Evolutionary conservation across 192 early-diverging fungal genomes (phyloP).

Genomic region (Coemansia sp.): DNA sequence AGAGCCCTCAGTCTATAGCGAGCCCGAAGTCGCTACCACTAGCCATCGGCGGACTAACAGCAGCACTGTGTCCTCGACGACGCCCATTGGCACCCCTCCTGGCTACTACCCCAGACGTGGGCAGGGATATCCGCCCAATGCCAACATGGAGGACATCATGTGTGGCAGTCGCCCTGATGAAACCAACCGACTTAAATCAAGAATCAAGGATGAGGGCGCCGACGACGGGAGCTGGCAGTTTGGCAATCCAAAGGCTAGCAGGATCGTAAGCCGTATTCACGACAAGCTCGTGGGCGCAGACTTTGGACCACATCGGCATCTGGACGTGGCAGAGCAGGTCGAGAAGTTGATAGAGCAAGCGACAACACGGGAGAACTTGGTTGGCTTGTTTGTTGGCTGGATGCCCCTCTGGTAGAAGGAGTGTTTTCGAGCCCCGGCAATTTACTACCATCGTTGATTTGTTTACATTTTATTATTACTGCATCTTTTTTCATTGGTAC

Average conservation of each 20-base stretch:
- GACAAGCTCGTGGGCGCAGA: constrained; percentile 96
- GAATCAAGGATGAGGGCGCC: constrained; percentile 20
- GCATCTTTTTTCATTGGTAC: neutral
- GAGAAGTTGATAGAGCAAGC: constrained; percentile 91
- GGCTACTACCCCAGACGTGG: constrained; percentile 2
- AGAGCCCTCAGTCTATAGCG: constrained; percentile 1
- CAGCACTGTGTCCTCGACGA: constrained; percentile 4
- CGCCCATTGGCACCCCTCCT: neutral
- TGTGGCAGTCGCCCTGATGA: constrained; percentile 28
- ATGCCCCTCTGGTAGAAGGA: constrained; percentile 37
- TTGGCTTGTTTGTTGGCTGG: constrained; percentile 39
- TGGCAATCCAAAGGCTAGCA: constrained; percentile 78
- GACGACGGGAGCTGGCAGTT: constrained; percentile 38
- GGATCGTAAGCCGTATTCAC: constrained; percentile 86
- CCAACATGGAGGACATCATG: constrained; percentile 7
- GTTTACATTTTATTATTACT: neutral
- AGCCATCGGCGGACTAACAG: neutral
- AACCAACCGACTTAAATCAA: neutral
- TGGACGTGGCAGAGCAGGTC: constrained; percentile 87
- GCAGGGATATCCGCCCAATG: neutral
- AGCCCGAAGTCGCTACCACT: neutral
- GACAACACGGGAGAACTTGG: constrained; percentile 85
- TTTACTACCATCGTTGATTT: neutral
- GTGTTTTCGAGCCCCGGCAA: neutral
- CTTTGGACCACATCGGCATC: constrained; percentile 76